A percentile compares a stretch with the other conserved stretches of the same genome.
Evolutionary conservation across 2,329 filamentous ascomycete species (phyloP).

Genomic region (Neoscytalidium dimidiatum): DNA sequence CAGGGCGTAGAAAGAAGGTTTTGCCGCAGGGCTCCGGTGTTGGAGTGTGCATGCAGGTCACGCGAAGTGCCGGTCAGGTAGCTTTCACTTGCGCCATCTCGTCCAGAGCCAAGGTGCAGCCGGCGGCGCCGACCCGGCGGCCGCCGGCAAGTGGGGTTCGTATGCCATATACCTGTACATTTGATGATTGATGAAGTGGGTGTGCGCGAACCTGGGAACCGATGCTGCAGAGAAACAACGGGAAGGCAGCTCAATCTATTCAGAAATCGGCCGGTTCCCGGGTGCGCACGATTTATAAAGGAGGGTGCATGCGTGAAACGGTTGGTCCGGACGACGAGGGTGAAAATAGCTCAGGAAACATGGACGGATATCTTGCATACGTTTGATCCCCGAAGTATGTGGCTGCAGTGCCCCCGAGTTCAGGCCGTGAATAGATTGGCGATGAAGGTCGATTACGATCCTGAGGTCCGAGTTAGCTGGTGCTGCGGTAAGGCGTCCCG

Average conservation of each 20-base stretch:
- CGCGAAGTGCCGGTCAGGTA: neutral
- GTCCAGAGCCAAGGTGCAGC: neutral
- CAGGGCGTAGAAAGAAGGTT: neutral
- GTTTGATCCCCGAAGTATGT: neutral
- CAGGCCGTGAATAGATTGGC: conserved; percentile 3
- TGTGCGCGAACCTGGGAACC: neutral
- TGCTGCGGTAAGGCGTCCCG: neutral
- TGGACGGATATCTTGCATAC: neutral
- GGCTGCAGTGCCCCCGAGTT: neutral
- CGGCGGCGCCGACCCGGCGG: neutral
- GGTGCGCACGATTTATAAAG: neutral
- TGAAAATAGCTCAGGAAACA: neutral
- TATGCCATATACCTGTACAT: neutral
- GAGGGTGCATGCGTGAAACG: neutral
- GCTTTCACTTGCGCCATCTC: neutral
- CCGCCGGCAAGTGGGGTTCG: neutral
- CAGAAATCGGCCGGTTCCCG: neutral
- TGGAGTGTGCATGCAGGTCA: neutral
- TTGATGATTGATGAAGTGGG: neutral
- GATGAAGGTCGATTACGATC: neutral
- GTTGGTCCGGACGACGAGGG: neutral
- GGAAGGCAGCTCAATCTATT: neutral
- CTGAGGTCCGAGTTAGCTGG: neutral
- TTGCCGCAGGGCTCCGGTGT: neutral
- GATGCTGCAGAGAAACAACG: neutral